These are phyloP conservation scores for Gentiana macrophylla DNA, from an alignment of 257 asterid species.

Conservation along the genomic window DNA sequence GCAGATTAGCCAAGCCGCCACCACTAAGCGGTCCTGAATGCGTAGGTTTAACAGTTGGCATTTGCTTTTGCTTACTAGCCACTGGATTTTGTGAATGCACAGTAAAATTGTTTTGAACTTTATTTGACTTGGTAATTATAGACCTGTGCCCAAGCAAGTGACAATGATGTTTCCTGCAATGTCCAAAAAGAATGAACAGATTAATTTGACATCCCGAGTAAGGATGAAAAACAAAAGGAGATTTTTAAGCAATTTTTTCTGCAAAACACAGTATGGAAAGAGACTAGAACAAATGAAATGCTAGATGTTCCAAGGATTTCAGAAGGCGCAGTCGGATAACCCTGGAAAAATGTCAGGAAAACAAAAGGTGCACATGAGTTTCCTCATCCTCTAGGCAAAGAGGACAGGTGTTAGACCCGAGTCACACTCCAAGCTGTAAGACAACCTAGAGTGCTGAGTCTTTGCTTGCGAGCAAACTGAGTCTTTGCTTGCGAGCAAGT, in stretches of 20 bases:
- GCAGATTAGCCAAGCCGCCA: slow-evolving; percentile 23
- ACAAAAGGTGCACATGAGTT: too few relatives aligned
- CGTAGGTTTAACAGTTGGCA: slow-evolving; percentile 6
- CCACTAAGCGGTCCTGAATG: slow-evolving; percentile 11
- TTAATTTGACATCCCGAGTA: background rate
- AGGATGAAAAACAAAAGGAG: background rate
- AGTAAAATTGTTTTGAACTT: slow-evolving; percentile 17
- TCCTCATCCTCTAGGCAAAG: too few relatives aligned
- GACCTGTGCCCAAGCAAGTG: slow-evolving; percentile 56
- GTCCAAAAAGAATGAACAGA: background rate
- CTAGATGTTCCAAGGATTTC: too few relatives aligned
- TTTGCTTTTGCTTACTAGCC: slow-evolving; percentile 23
- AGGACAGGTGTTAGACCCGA: too few relatives aligned
- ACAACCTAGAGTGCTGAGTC: too few relatives aligned
- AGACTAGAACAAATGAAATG: background rate
- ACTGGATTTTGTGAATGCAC: slow-evolving; percentile 26
- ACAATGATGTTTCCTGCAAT: slow-evolving; percentile 59
- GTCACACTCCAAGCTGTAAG: too few relatives aligned
- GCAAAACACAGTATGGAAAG: too few relatives aligned
- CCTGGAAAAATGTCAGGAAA: too few relatives aligned
- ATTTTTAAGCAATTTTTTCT: too few relatives aligned
- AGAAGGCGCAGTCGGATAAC: too few relatives aligned
- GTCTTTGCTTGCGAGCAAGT: too few relatives aligned
- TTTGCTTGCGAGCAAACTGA: too few relatives aligned
- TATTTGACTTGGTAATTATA: slow-evolving; percentile 15